Conservation (phyloP, 176 grass and related monocot species). For the Eleusine coracana region DNA sequence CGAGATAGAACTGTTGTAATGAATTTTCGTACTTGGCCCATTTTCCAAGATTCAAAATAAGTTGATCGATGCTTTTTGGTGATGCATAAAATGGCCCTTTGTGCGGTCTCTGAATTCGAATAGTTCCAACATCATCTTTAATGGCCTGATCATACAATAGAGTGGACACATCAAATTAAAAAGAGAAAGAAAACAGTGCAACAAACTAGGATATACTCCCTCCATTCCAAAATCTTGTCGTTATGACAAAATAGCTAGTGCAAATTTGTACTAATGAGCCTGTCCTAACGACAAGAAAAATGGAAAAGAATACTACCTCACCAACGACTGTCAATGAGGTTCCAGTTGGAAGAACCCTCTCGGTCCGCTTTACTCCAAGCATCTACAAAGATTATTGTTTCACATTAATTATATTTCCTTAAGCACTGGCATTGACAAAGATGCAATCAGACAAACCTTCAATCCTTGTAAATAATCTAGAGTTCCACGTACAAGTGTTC, state of each 20-base stretch:
- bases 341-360: slow-evolving; percentile 95
- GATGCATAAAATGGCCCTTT: slow-evolving; percentile 97
- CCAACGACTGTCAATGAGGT: slow-evolving; percentile 92
- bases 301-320: slow-evolving; percentile 87
- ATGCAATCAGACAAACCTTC: slow-evolving; percentile 68
- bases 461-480: slow-evolving; percentile 98
- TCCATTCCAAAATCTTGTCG: no score
- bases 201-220: slow-evolving; percentile 12
- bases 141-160: slow-evolving; percentile 65
- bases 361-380: slow-evolving; percentile 92
- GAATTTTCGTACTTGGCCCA: slow-evolving; percentile 83
- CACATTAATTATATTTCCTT: slow-evolving; percentile 29
- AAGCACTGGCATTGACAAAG: slow-evolving; percentile 19
- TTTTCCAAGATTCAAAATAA: slow-evolving; percentile 89
- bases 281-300: no score
- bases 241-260: no score
- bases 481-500: slow-evolving; percentile 92
- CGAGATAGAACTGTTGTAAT: background rate
- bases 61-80: slow-evolving; percentile 82
- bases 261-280: no score
- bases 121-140: slow-evolving; percentile 95
- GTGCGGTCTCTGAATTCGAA: slow-evolving; percentile 84
- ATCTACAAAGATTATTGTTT: slow-evolving; percentile 62
- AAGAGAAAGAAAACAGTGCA: background rate
- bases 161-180: slow-evolving; percentile 4